Conservation (phyloP, 2,329 filamentous ascomycete genomes). For the Paecilomyces fulvus region DNA sequence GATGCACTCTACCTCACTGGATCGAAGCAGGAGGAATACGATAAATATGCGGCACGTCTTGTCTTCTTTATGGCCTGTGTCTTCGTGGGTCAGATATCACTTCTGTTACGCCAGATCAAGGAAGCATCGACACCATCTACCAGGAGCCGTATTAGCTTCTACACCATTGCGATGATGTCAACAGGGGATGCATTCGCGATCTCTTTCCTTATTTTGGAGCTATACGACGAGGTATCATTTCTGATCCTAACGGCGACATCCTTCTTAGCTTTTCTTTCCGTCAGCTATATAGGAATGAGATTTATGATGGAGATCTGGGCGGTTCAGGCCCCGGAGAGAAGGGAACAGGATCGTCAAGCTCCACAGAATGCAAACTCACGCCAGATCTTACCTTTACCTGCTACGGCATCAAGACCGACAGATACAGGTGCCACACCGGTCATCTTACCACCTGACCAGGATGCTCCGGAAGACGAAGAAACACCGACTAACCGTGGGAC, state of each 20-base stretch:
- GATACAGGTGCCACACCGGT: constrained; percentile 47
- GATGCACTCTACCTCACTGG: constrained; percentile 47
- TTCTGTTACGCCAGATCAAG: constrained; percentile 55
- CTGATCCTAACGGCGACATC: constrained; percentile 47
- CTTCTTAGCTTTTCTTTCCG: constrained; percentile 53
- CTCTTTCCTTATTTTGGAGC: constrained; percentile 46
- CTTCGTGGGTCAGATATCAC: constrained; percentile 45
- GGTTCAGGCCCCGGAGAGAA: constrained; percentile 44
- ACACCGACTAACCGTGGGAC: constrained; percentile 23
- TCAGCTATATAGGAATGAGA: constrained; percentile 55
- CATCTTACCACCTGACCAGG: constrained; percentile 53
- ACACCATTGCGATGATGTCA: constrained; percentile 53
- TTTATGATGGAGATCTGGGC: constrained; percentile 62
- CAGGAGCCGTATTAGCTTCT: constrained; percentile 55
- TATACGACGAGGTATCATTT: constrained; percentile 48
- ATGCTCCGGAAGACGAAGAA: constrained; percentile 34
- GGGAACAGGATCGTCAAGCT: constrained; percentile 22
- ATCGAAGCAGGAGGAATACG: constrained; percentile 49
- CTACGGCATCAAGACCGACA: constrained; percentile 35
- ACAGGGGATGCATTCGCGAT: constrained; percentile 54
- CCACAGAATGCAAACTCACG: constrained; percentile 20
- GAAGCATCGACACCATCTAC: constrained; percentile 58
- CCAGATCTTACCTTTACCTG: constrained; percentile 42
- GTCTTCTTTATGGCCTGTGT: constrained; percentile 45
- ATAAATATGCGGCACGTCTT: constrained; percentile 43